Conservation (phyloP, 2,329 filamentous ascomycete genomes). For the Apiospora pterosperma region DNA sequence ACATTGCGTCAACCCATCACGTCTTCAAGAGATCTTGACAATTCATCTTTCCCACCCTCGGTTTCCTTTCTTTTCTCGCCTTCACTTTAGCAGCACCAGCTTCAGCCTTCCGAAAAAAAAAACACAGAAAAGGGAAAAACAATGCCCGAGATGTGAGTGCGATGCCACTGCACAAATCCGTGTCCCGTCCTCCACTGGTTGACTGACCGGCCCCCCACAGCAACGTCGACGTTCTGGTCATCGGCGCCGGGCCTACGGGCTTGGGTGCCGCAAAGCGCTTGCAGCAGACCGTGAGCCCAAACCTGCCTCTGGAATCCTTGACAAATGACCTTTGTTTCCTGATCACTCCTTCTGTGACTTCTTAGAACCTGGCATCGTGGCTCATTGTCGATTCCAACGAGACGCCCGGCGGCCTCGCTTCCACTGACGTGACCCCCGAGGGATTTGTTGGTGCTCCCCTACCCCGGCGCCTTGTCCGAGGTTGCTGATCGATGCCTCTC, state of each 20-base stretch:
- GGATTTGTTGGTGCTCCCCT: slow-evolving; percentile 75
- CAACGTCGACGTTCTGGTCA: slow-evolving; percentile 94
- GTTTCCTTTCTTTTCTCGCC: too few relatives aligned
- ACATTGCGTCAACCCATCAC: not conserved
- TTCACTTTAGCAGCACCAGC: not conserved
- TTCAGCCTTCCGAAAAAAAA: not conserved
- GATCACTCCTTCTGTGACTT: not conserved
- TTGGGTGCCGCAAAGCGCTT: slow-evolving; percentile 96
- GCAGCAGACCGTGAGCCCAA: slow-evolving; percentile 78
- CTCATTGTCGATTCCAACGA: slow-evolving; percentile 90
- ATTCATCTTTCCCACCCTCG: not conserved
- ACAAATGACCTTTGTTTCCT: slow-evolving; percentile 10
- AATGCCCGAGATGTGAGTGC: not conserved
- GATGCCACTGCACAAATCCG: too few relatives aligned
- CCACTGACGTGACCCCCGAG: slow-evolving; percentile 90
- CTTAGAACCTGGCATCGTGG: slow-evolving; percentile 87
- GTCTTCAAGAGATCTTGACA: not conserved
- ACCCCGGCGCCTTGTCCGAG: not conserved
- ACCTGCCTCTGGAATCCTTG: slow-evolving; percentile 20
- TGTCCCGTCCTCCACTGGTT: too few relatives aligned
- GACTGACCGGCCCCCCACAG: slow-evolving; percentile 39
- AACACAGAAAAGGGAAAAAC: not conserved
- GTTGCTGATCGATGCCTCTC: slow-evolving; percentile 10
- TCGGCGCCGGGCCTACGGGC: slow-evolving; percentile 95
- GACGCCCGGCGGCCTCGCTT: slow-evolving; percentile 90